Evolutionary conservation across 495 filamentous ascomycete species (phyloP), one percentile per base, ranked within the genome.

Genomic region (Astrothelium subdiscretum): DNA sequence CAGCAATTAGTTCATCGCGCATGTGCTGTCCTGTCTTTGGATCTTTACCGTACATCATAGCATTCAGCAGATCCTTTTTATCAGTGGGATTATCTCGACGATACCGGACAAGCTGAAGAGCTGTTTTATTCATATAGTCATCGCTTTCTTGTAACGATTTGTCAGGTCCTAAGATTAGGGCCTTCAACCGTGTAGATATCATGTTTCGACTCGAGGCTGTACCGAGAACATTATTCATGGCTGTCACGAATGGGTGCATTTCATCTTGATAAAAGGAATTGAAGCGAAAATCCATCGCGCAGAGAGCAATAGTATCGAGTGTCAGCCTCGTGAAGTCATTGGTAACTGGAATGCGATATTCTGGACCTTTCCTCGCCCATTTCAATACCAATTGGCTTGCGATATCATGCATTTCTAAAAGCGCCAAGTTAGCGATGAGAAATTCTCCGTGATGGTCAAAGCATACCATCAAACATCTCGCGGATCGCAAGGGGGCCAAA

Each of bases 401-500:
- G 24, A 65, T 65, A 52, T 66, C 18, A n/a, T 48, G 42, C 42
- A 48, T 48, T 48, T 48, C 42, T 48, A n/a, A 3, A 20, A 48
- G 18, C 3, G 20, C 20, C 6, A 40, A 10, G 42, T 48, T 20
- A 48, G 18, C 42, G 3, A 48, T 3, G 42, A 3, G 3, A n/a
- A 3, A 20, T 20, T 8, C 20, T 10, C 3, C 8, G 18, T n/a
- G 3, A 48, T 20, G 18, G 8, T n/a, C 13, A 8, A 20, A 48
- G 18, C 42, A n/a, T 20, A 48, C 42, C 42, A 48, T 48, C 76
- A 67, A 87, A 89, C 87, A 90, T 91, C 57, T 70, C 75, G 65
- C 81, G 79, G 67, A 92, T 86, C 8, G 81, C 76, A 31, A 88
- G 65, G 1, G 89, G 88, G 0, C 87, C 88, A 70, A 94, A 90